Percentiles rank a stretch among this genome's conserved stretches.
Conservation (phyloP, 2,329 filamentous ascomycete species). For the Colletotrichum sojae region DNA sequence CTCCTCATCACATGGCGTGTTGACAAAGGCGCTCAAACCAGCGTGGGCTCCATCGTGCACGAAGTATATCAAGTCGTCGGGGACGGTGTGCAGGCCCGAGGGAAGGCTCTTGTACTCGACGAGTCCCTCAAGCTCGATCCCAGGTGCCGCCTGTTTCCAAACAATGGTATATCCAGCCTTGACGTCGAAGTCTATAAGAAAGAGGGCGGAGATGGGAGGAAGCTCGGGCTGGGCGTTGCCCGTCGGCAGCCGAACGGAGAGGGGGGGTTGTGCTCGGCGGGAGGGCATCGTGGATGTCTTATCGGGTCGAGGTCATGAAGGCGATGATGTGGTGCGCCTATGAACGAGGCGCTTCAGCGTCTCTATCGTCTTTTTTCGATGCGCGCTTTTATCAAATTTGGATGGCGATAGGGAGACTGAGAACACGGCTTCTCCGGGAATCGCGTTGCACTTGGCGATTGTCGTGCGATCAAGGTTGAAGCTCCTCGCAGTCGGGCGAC, state of each 20-base stretch:
- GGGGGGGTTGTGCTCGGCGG: slow-evolving; percentile 56
- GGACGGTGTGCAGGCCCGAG: slow-evolving; percentile 90
- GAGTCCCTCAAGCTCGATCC: slow-evolving; percentile 83
- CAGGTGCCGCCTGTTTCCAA: slow-evolving; percentile 83
- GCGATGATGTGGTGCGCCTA: slow-evolving; percentile 15
- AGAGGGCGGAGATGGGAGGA: slow-evolving; percentile 81
- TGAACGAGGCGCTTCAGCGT: background rate
- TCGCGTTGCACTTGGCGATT: slow-evolving; percentile 22
- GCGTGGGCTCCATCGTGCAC: slow-evolving; percentile 85
- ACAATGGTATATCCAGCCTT: slow-evolving; percentile 92
- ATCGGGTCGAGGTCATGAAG: slow-evolving; percentile 29
- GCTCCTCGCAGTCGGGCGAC: slow-evolving; percentile 30
- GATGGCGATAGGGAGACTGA: background rate
- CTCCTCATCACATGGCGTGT: slow-evolving; percentile 82
- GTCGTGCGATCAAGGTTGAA: slow-evolving; percentile 41
- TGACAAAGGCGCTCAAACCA: slow-evolving; percentile 92
- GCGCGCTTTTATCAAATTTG: background rate
- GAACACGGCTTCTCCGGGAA: background rate
- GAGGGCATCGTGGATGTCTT: slow-evolving; percentile 46
- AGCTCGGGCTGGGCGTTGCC: slow-evolving; percentile 59
- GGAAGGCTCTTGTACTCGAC: slow-evolving; percentile 98
- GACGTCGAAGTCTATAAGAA: slow-evolving; percentile 92
- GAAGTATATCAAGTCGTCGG: slow-evolving; percentile 94
- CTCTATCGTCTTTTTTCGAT: background rate
- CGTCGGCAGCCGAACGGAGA: slow-evolving; percentile 54